Evolutionary conservation across 1,284 basidiomycete species (phyloP).

Genomic region (Cryptococcus floricola): DNA sequence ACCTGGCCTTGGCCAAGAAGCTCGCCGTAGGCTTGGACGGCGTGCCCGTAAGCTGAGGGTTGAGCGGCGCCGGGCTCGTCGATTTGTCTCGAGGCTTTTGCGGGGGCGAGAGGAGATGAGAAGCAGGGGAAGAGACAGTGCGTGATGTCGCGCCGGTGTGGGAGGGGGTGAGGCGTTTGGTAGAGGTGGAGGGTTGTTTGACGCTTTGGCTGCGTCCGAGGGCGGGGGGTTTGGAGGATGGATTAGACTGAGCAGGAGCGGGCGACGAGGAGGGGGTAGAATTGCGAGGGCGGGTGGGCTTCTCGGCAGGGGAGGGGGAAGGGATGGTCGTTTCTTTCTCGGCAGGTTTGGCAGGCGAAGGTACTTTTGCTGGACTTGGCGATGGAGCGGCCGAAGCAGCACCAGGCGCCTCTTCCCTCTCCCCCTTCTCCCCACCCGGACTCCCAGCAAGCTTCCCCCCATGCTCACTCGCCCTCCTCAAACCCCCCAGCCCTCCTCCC

Average conservation of each 20-base stretch:
- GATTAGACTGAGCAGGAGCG: neutral
- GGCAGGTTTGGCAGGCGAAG: too few relatives aligned
- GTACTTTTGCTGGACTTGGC: too few relatives aligned
- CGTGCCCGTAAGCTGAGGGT: slow-evolving; percentile 33
- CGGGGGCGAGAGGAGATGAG: neutral
- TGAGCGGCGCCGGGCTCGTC: slow-evolving; percentile 17
- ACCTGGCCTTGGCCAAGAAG: slow-evolving; percentile 24
- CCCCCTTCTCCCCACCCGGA: neutral
- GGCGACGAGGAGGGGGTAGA: neutral
- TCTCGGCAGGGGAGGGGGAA: neutral
- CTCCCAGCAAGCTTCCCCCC: neutral
- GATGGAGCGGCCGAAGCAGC: too few relatives aligned
- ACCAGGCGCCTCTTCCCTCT: neutral
- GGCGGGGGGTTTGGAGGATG: too few relatives aligned
- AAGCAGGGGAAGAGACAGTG: neutral
- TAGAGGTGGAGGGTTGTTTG: neutral
- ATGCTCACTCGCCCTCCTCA: neutral
- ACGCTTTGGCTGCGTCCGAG: too few relatives aligned
- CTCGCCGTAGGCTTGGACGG: slow-evolving; percentile 35
- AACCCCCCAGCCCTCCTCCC: neutral
- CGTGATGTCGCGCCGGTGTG: neutral
- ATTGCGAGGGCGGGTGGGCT: neutral
- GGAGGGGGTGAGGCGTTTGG: neutral
- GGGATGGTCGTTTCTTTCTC: too few relatives aligned
- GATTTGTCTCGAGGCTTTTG: neutral